phyloP scores from a whole-genome alignment of 2,329 filamentous ascomycete genomes.

The Arthrobotrys sphaeroides region DNA sequence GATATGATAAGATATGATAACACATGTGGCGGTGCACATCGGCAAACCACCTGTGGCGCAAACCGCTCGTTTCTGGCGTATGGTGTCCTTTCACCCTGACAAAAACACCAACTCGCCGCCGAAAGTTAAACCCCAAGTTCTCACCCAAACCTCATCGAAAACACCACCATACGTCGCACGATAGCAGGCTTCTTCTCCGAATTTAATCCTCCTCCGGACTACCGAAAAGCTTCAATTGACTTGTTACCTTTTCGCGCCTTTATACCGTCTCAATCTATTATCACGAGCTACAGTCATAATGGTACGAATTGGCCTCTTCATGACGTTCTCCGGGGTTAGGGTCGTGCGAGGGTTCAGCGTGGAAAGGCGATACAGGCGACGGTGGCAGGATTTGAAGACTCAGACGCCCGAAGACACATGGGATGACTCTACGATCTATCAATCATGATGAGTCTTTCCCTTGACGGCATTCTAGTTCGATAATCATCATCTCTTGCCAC shows the following conservation, averaged over 20 bases:
- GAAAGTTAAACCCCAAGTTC: not conserved
- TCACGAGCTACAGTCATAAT: conserved; percentile 34
- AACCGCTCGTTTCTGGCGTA: conserved; percentile 37
- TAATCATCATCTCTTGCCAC: not conserved
- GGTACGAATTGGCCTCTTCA: conserved; percentile 24
- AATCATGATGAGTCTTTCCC: not conserved
- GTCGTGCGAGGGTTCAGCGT: conserved; percentile 25
- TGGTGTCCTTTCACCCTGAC: conserved; percentile 53
- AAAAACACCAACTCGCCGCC: conserved; percentile 23
- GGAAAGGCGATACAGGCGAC: conserved; percentile 28
- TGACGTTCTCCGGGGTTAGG: conserved; percentile 4
- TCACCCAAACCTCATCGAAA: not conserved
- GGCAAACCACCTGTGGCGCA: conserved; percentile 8
- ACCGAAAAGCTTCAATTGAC: conserved; percentile 17
- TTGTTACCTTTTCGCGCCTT: not conserved
- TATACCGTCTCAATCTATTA: not conserved
- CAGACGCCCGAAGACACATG: not conserved
- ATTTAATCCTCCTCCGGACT: not conserved
- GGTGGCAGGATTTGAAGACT: conserved; percentile 18
- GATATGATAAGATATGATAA: not conserved
- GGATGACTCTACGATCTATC: not conserved
- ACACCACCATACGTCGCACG: conserved; percentile 7
- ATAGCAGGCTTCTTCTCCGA: not conserved
- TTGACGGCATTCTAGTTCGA: not conserved
- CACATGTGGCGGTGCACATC: conserved; percentile 44